Base-by-base conservation (phyloP, 225 moss, liverwort and hornwort genomes). In the Sphagnum tenellum region DNA sequence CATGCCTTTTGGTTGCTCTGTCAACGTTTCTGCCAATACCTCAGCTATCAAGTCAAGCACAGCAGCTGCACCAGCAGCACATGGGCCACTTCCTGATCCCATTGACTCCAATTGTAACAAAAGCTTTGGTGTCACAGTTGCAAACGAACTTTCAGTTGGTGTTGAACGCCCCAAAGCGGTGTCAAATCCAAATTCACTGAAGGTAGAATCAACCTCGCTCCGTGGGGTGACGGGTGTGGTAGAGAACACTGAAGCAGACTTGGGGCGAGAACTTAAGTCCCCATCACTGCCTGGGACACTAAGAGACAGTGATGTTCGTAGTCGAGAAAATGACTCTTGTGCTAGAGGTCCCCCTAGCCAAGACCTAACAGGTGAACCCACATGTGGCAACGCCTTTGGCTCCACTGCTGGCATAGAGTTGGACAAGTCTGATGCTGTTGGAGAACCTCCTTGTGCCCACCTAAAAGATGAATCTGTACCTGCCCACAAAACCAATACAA, bases 1-100 rank as follows among this genome's bases (percentile, higher is more conserved):
- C 77, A 79, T 83, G 61, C 85, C 98, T 69, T 89, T 98, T 54
- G 79, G 74, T 53, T 84, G 77, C 67, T 98, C 93, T 49, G 87
- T 89, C 69, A 98, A 75, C 44, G 82, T 76, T 71, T 98, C 89
- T 11, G 90, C 90, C 70, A 98, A 87, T 71, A 98, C 81, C 72
- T 98, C 98, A 9, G 90, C 98, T 60, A 98, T 79, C 66, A 98
- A 76, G 70, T 98, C 98, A 67, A 98, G 72, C 46, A 90, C 90
- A 67, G 98, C 89, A 73, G 80, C 87, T 58, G 93, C 89, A 58
- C 90, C 78, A 52, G 83, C 78, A 65, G 82, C 70, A 63, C 89
- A 90, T 70, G 93, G 83, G 53, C 93, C 90, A 57, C 93, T 87
- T 50, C 85, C 78, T 68, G 89, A 79, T 69, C 93, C 82, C 49